Percentiles rank a stretch among this genome's conserved stretches.
phyloP scores from a whole-genome alignment of 108 stramenopile species.

The Pseudonitzschia multiseries region DNA sequence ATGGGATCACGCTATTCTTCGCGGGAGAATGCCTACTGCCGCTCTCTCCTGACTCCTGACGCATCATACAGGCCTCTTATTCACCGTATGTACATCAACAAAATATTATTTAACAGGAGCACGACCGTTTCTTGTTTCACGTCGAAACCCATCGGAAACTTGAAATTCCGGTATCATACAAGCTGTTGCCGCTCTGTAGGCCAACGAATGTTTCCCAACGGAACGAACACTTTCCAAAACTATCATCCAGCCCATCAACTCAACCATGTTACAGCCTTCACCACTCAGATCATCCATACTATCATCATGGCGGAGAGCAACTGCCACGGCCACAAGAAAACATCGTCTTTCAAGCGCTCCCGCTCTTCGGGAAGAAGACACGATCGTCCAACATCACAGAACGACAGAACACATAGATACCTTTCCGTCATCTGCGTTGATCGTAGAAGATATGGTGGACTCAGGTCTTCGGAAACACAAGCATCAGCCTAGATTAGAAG shows the following conservation, averaged over 20 bases:
- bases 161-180: no score
- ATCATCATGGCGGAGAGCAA: not conserved
- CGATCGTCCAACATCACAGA: not conserved
- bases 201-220: no score
- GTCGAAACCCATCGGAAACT: no score
- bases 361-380: constrained; percentile 1
- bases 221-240: no score
- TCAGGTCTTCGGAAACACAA: not conserved
- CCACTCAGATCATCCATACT: constrained; percentile 5
- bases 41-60: no score
- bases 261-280: not conserved
- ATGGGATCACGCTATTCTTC: no score
- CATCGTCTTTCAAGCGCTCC: constrained; percentile 1
- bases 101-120: no score
- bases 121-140: no score
- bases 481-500: constrained; percentile 33
- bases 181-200: no score
- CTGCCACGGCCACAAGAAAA: not conserved
- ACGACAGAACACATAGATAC: constrained; percentile 10
- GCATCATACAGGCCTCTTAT: no score
- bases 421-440: constrained; percentile 14
- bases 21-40: no score
- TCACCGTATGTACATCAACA: no score
- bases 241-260: not conserved
- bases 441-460: constrained; percentile 8